These are phyloP conservation scores for Rhizodiscina lignyota DNA, from an alignment of 495 filamentous ascomycete genomes.

Conservation along the genomic window DNA sequence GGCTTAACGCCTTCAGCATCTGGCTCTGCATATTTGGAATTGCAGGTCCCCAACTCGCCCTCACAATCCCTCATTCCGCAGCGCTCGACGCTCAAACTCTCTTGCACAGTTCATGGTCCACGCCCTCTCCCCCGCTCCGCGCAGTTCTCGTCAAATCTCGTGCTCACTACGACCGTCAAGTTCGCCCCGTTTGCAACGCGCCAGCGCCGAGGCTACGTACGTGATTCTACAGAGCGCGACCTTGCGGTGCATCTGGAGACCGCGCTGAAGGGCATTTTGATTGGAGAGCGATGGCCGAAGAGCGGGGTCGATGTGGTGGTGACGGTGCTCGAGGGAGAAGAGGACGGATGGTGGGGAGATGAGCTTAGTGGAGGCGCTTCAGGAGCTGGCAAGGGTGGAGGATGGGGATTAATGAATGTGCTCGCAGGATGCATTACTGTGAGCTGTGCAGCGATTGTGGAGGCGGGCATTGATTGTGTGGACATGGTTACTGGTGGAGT, in stretches of 20 bases:
- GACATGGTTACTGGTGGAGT: conserved; percentile 83
- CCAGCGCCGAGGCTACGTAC: conserved; percentile 68
- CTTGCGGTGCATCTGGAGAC: conserved; percentile 82
- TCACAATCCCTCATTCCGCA: conserved; percentile 19
- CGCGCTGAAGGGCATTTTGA: conserved; percentile 72
- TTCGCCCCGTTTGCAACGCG: conserved; percentile 86
- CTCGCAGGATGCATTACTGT: conserved; percentile 86
- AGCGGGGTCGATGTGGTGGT: conserved; percentile 84
- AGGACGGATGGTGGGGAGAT: conserved; percentile 40
- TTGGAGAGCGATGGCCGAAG: conserved; percentile 91
- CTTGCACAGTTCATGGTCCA: conserved; percentile 84
- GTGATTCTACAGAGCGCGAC: conserved; percentile 74
- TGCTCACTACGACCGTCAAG: conserved; percentile 83
- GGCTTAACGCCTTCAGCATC: conserved; percentile 84
- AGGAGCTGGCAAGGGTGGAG: not conserved
- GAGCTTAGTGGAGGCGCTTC: conserved; percentile 2
- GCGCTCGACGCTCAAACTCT: conserved; percentile 63
- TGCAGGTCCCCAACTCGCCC: conserved; percentile 34
- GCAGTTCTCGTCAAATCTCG: conserved; percentile 75
- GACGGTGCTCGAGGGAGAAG: conserved; percentile 83
- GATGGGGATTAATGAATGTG: conserved; percentile 74
- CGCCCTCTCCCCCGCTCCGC: conserved; percentile 78
- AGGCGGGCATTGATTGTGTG: conserved; percentile 91
- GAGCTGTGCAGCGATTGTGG: conserved; percentile 84
- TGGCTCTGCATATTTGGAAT: conserved; percentile 86